Conservation (phyloP, 129 eudicot genomes). For the Smallanthus sonchifolius region DNA sequence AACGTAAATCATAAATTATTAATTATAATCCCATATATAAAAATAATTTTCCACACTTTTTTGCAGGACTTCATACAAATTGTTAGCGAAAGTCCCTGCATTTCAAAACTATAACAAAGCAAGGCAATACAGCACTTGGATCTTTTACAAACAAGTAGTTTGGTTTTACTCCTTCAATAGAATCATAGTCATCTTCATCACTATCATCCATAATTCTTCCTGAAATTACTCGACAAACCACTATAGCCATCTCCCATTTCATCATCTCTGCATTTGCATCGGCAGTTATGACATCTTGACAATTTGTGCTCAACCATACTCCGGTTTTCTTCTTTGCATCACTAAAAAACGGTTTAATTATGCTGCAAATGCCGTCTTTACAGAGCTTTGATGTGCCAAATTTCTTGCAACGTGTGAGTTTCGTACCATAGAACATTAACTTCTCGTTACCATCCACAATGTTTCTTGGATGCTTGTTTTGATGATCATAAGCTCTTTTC, state of each 20-base stretch:
- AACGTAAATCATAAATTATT: no score
- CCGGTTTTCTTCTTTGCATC: slow-evolving; percentile 28
- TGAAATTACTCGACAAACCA: slow-evolving; percentile 40
- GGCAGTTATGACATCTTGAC: slow-evolving; percentile 26
- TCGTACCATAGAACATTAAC: slow-evolving; percentile 42
- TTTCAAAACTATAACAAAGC: slow-evolving; percentile 40
- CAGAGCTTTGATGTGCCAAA: slow-evolving; percentile 26
- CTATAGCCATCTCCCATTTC: slow-evolving; percentile 35
- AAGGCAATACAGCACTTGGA: slow-evolving; percentile 45
- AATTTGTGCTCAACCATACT: slow-evolving; percentile 34
- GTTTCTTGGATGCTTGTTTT: slow-evolving; percentile 43
- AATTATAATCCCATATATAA: neutral
- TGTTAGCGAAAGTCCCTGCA: slow-evolving; percentile 12
- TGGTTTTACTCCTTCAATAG: slow-evolving; percentile 20
- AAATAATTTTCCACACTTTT: neutral
- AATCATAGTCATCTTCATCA: slow-evolving; percentile 42
- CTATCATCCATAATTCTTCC: slow-evolving; percentile 34
- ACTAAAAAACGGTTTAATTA: slow-evolving; percentile 29
- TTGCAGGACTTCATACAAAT: neutral
- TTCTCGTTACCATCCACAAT: slow-evolving; percentile 53
- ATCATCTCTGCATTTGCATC: slow-evolving; percentile 19
- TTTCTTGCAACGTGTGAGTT: slow-evolving; percentile 22
- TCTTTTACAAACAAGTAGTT: slow-evolving; percentile 36
- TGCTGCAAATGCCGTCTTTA: slow-evolving; percentile 34
- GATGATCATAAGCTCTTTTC: slow-evolving; percentile 27